These are phyloP conservation scores for Aspergillus ostianus DNA, from an alignment of 495 filamentous ascomycete species.

Conservation along the genomic window DNA sequence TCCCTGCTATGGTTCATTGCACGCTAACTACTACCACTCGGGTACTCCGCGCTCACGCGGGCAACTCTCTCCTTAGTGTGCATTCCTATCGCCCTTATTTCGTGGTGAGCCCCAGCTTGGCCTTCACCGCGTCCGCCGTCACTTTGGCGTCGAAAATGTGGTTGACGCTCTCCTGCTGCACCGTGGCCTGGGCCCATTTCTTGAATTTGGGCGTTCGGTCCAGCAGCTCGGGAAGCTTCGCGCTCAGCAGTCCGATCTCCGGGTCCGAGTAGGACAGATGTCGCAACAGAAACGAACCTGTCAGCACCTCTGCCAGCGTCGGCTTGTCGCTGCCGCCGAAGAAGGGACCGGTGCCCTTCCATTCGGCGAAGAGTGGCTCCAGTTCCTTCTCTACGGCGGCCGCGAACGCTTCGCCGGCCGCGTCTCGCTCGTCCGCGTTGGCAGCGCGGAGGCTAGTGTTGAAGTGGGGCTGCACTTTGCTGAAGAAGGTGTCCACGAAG, in stretches of 20 bases:
- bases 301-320: slow-evolving; percentile 77
- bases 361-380: slow-evolving; percentile 59
- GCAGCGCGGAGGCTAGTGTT: slow-evolving; percentile 42
- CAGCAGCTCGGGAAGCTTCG: slow-evolving; percentile 45
- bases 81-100: not conserved
- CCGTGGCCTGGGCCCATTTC: slow-evolving; percentile 64
- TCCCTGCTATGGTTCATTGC: not conserved
- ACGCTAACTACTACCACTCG: not conserved
- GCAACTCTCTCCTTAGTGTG: too few relatives aligned
- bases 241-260: slow-evolving; percentile 49
- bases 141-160: slow-evolving; percentile 57
- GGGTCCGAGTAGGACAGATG: slow-evolving; percentile 50
- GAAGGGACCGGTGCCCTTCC: slow-evolving; percentile 61
- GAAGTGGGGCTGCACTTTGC: slow-evolving; percentile 54
- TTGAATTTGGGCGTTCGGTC: slow-evolving; percentile 61
- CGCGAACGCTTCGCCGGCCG: slow-evolving; percentile 36
- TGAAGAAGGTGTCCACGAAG: slow-evolving; percentile 73
- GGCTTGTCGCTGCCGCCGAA: slow-evolving; percentile 77
- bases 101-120: not conserved
- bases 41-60: too few relatives aligned
- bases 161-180: slow-evolving; percentile 63
- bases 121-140: slow-evolving; percentile 2
- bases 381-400: slow-evolving; percentile 67
- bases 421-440: slow-evolving; percentile 36
- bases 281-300: slow-evolving; percentile 66